These are phyloP conservation scores for Fusarium domesticum DNA, from an alignment of 2,329 filamentous ascomycete species.

Conservation along the genomic window DNA sequence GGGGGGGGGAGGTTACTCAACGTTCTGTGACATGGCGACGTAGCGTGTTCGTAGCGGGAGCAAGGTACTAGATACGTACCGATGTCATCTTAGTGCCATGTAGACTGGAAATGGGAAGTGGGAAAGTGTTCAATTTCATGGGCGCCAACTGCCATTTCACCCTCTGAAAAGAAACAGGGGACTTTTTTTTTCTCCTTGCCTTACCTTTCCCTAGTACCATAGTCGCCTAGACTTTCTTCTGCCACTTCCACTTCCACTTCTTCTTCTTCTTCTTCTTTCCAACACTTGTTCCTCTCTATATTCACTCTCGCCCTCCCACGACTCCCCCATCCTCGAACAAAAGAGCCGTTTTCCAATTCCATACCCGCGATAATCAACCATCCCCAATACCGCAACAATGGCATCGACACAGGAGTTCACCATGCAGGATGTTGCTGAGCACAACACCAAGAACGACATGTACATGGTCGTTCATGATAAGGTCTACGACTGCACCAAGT, in stretches of 20 bases:
- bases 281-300: slow-evolving; percentile 9
- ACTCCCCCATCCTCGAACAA: slow-evolving; percentile 8
- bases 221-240: slow-evolving; percentile 13
- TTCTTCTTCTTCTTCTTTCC: slow-evolving; percentile 5
- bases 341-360: no score
- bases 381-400: slow-evolving; percentile 23
- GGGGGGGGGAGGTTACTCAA: slow-evolving; percentile 2
- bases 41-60: slow-evolving; percentile 8
- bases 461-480: slow-evolving; percentile 93
- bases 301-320: slow-evolving; percentile 9
- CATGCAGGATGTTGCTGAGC: slow-evolving; percentile 76
- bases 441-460: slow-evolving; percentile 92
- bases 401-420: slow-evolving; percentile 56
- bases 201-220: neutral
- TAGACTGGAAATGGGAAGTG: no score
- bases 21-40: slow-evolving; percentile 2
- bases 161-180: slow-evolving; percentile 16
- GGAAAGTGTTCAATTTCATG: neutral
- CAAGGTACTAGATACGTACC: slow-evolving; percentile 4
- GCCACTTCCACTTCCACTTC: slow-evolving; percentile 10
- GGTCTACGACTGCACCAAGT: slow-evolving; percentile 85
- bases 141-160: slow-evolving; percentile 10
- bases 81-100: no score
- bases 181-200: slow-evolving; percentile 8
- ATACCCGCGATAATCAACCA: no score